Conservation (phyloP, 2,329 filamentous ascomycete genomes). For the Botrytis paeoniae region DNA sequence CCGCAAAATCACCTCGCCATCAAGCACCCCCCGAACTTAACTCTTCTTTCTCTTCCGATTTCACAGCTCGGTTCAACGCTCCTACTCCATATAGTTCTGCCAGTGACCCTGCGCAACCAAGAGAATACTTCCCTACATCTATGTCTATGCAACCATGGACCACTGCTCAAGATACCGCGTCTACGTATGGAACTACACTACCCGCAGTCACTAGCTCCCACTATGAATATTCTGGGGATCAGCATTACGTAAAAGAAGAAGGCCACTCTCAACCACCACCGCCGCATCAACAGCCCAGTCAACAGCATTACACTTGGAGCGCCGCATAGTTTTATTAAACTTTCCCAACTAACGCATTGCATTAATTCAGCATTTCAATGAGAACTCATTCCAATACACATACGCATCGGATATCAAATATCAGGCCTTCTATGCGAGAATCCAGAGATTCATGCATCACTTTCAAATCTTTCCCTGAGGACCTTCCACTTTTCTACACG, state of each 20-base stretch:
- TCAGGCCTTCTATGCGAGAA: background rate
- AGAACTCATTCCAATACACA: background rate
- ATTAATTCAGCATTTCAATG: background rate
- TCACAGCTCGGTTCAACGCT: slow-evolving; percentile 29
- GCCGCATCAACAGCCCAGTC: slow-evolving; percentile 18
- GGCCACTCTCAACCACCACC: slow-evolving; percentile 18
- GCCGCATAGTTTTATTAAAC: slow-evolving; percentile 19
- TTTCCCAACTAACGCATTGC: background rate
- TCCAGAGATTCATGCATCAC: background rate
- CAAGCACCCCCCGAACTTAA: slow-evolving; percentile 31
- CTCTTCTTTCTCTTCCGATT: slow-evolving; percentile 27
- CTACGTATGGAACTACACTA: slow-evolving; percentile 28
- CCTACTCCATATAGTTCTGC: slow-evolving; percentile 26
- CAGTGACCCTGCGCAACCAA: slow-evolving; percentile 25
- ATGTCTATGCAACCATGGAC: slow-evolving; percentile 32
- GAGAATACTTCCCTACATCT: slow-evolving; percentile 31
- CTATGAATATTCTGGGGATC: slow-evolving; percentile 31
- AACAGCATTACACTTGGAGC: slow-evolving; percentile 36
- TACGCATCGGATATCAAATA: background rate
- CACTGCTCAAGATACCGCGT: slow-evolving; percentile 25
- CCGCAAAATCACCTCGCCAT: slow-evolving; percentile 37
- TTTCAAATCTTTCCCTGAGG: background rate
- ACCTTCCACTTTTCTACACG: background rate
- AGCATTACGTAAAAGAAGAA: slow-evolving; percentile 32
- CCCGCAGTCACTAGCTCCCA: slow-evolving; percentile 25